phyloP scores from a whole-genome alignment of 345 rosid genomes.

The Chamaenerion angustifolium region DNA sequence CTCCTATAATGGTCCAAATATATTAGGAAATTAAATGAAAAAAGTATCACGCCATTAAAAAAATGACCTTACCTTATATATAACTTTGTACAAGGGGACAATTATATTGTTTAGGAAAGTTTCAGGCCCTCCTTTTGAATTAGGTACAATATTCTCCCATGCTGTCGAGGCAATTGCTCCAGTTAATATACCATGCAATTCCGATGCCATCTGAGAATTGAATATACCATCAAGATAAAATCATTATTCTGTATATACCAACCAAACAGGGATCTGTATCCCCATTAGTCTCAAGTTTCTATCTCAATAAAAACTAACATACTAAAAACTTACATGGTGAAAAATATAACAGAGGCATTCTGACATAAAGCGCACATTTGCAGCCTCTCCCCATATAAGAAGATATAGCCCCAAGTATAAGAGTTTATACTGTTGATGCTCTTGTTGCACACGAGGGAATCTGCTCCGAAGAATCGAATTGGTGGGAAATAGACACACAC shows the following conservation, averaged over 20 bases:
- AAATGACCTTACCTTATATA: slow-evolving; percentile 31
- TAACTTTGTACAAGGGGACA: slow-evolving; percentile 65
- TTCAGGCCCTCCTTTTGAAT: slow-evolving; percentile 54
- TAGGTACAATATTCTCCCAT: slow-evolving; percentile 47
- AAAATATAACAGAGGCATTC: slow-evolving; percentile 89
- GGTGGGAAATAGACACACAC: too few species aligned
- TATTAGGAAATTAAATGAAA: slow-evolving; percentile 3
- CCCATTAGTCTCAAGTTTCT: not conserved
- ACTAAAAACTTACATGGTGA: slow-evolving; percentile 67
- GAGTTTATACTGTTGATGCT: slow-evolving; percentile 75
- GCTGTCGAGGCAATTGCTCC: slow-evolving; percentile 36
- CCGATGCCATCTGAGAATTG: slow-evolving; percentile 61
- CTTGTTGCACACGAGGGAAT: slow-evolving; percentile 60
- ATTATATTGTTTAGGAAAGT: slow-evolving; percentile 65
- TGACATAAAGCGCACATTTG: slow-evolving; percentile 86
- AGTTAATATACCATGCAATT: slow-evolving; percentile 62
- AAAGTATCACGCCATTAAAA: slow-evolving; percentile 8
- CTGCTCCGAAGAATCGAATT: slow-evolving; percentile 18
- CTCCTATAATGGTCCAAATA: slow-evolving; percentile 44
- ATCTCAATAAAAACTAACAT: not conserved
- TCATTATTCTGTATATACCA: not conserved
- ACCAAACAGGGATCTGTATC: too few species aligned
- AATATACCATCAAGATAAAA: not conserved
- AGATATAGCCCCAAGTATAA: slow-evolving; percentile 82
- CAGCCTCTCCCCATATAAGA: slow-evolving; percentile 98